Base-by-base conservation (phyloP, 179 eudicot species). In the Heliamphora pulchella region DNA sequence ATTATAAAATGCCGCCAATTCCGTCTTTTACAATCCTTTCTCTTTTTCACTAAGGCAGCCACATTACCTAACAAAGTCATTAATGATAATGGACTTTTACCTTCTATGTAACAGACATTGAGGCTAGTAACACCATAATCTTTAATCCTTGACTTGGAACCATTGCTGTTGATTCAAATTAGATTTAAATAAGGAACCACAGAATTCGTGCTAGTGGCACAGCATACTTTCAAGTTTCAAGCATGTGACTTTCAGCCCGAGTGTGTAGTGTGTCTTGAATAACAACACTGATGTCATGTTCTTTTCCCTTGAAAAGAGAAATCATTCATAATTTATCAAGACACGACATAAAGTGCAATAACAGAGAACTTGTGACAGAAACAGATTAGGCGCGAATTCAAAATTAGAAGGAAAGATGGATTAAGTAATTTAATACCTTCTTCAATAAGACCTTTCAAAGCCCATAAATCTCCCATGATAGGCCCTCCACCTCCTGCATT, bases 381-480 rank as follows among this genome's bases (percentile, higher is more conserved):
- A 75, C 8, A 11, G 10, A 54, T 0, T 39, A 4, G 13, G 53
- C 9, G 17, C 22, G 44, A 72, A 44, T 74, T 50, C 13, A 10
- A 20, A 71, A 53, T 54, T 71, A 70, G 67, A 67, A 69, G 75
- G 47, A 71, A 64, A 74, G 8, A 59, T 58, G 69, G 68, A 66
- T 65, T 68, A 66, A 67, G 17, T 31, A 62, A 61, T 59, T 79
- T 58, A 48, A 39, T 88, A 92, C 99, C 99, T 90, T 94, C 99
- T 58, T 91, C 93, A 82, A 94, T 84, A 61, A 96, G 88, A 78
- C 99, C 99, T 85, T 96, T 94, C 69, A 96, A 85, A 83, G 99
- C 99, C 98, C 99, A 96, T 51, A 96, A 89, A 86, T 96, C 99
- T 70, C 96, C 97, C 97, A 94, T 92, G 74, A 94, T 96, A 71